Conservation (phyloP, 208 protist genomes). For the Trypanosoma brucei region DNA sequence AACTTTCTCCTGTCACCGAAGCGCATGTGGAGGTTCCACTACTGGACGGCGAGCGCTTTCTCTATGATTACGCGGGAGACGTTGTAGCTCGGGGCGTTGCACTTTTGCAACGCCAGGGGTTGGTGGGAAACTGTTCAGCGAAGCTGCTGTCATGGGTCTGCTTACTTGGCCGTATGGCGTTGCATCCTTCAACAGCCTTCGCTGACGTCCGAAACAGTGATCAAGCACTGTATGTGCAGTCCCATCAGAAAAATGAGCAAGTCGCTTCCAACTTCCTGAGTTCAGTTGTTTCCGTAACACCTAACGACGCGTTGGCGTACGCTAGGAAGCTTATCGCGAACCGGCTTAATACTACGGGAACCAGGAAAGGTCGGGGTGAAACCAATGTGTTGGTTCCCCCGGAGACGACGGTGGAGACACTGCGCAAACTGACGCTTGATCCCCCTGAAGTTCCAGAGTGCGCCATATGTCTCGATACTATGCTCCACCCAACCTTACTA, state of each 20-base stretch:
- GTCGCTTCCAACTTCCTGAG: not conserved
- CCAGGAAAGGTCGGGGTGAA: not conserved
- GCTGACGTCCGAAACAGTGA: not conserved
- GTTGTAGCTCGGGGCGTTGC: not conserved
- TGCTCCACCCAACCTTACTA: conserved; percentile 40
- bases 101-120: conserved; percentile 30
- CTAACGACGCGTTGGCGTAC: conserved; percentile 34
- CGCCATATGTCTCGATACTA: conserved; percentile 42
- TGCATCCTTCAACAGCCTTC: conserved; percentile 24
- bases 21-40: not conserved
- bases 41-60: not conserved
- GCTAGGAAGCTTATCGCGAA: not conserved
- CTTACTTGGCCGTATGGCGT: conserved; percentile 30
- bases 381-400: conserved; percentile 6
- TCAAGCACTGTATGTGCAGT: not conserved
- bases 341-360: not conserved
- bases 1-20: not conserved
- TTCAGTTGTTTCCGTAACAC: conserved; percentile 28
- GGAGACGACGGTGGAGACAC: conserved; percentile 25
- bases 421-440: conserved; percentile 27
- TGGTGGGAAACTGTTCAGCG: conserved; percentile 24
- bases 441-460: conserved; percentile 40
- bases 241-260: conserved; percentile 1
- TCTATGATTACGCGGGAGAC: not conserved
- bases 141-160: conserved; percentile 46